Percentiles rank a stretch among this genome's conserved stretches.
These are phyloP conservation scores for Gyromitra esculenta DNA, from an alignment of 2,329 filamentous ascomycete species.

Conservation along the genomic window DNA sequence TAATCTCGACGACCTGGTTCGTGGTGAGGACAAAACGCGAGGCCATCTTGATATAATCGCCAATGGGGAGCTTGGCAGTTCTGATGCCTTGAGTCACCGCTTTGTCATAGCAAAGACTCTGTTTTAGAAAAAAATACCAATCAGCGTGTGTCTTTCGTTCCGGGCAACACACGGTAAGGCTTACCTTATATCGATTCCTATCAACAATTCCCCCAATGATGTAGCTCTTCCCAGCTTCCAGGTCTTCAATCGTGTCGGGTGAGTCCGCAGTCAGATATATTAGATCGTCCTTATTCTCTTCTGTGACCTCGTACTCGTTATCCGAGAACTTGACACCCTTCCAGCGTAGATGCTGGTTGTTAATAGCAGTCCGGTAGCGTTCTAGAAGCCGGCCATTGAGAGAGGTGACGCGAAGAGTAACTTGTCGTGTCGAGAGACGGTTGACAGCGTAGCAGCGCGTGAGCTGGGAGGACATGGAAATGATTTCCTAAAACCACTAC, in stretches of 20 bases:
- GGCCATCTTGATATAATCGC: conserved; percentile 92
- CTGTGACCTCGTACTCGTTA: conserved; percentile 76
- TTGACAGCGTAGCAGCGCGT: conserved; percentile 92
- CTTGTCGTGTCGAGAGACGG: conserved; percentile 71
- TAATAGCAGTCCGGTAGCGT: conserved; percentile 80
- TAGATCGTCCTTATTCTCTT: conserved; percentile 71
- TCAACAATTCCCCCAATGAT: conserved; percentile 95
- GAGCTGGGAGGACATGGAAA: conserved; percentile 83
- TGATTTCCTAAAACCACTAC: conserved; percentile 68
- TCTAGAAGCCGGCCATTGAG: conserved; percentile 79
- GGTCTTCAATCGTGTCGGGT: conserved; percentile 79
- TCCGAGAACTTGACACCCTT: conserved; percentile 78
- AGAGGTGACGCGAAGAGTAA: conserved; percentile 79
- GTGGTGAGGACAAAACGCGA: conserved; percentile 87
- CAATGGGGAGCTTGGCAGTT: conserved; percentile 91
- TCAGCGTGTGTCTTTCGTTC: background rate
- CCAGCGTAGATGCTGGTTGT: conserved; percentile 79
- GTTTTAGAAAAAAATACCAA: background rate
- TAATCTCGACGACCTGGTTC: conserved; percentile 96
- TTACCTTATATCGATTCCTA: conserved; percentile 86
- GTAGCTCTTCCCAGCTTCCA: conserved; percentile 90
- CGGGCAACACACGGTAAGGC: background rate
- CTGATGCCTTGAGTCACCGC: conserved; percentile 79
- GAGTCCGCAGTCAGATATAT: conserved; percentile 94
- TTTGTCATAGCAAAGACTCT: conserved; percentile 83